phyloP scores from a whole-genome alignment of 352 stramenopile species.

The Globisporangium paddicum region DNA sequence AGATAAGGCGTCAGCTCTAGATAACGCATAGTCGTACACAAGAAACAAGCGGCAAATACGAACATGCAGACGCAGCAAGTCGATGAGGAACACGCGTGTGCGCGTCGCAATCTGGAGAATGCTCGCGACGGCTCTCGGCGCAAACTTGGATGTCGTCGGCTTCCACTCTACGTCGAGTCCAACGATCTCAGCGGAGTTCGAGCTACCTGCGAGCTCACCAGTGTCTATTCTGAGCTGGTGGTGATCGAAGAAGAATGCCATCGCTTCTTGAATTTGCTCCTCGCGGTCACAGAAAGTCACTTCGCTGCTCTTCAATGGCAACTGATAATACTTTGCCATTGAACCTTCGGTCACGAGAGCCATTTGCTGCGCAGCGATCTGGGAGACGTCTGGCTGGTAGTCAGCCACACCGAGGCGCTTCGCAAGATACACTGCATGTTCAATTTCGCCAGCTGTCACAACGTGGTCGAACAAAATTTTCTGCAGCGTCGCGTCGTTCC shows the following conservation, averaged over 20 bases:
- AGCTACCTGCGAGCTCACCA: background rate
- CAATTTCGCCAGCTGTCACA: slow-evolving; percentile 26
- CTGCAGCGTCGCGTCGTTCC: slow-evolving; percentile 45
- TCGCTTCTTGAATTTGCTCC: slow-evolving; percentile 15
- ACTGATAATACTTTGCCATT: slow-evolving; percentile 20
- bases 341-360: background rate
- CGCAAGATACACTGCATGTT: slow-evolving; percentile 22
- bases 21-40: too few species aligned
- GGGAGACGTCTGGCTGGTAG: slow-evolving; percentile 25
- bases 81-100: slow-evolving; percentile 44
- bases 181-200: slow-evolving; percentile 15
- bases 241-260: slow-evolving; percentile 23
- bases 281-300: slow-evolving; percentile 47
- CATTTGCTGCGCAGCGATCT: slow-evolving; percentile 14
- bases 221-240: background rate
- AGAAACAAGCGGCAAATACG: slow-evolving; percentile 1
- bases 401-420: slow-evolving; percentile 32
- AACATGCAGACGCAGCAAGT: slow-evolving; percentile 57
- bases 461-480: slow-evolving; percentile 42
- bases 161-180: slow-evolving; percentile 71
- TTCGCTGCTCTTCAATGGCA: slow-evolving; percentile 15
- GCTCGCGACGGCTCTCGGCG: slow-evolving; percentile 35
- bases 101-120: slow-evolving; percentile 57
- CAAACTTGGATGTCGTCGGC: slow-evolving; percentile 26
- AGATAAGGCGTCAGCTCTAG: too few species aligned